Percentiles rank a stretch among this genome's conserved stretches.
phyloP scores from a whole-genome alignment of 176 grass and related monocot genomes.

The Carex cristatella region DNA sequence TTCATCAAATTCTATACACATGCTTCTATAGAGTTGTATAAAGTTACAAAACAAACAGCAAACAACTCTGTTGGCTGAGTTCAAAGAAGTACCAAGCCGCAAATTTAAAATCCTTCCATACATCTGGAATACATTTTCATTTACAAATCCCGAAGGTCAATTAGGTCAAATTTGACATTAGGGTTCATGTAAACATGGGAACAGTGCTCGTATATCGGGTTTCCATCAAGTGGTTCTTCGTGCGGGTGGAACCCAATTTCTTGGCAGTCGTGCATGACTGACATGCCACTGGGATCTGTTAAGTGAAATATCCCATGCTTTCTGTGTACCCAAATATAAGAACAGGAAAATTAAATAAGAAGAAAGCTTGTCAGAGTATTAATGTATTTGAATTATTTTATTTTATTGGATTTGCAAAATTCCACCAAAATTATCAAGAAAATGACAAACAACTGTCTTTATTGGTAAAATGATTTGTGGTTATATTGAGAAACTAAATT shows the following conservation, averaged over 20 bases:
- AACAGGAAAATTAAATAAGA: neutral
- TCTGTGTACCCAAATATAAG: slow-evolving; percentile 44
- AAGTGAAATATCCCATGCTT: slow-evolving; percentile 99
- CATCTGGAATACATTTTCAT: neutral
- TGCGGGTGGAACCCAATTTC: slow-evolving; percentile 97
- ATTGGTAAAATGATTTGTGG: neutral
- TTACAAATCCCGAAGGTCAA: slow-evolving; percentile 73
- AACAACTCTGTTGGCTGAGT: neutral
- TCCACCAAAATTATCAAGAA: neutral
- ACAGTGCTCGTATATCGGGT: slow-evolving; percentile 76
- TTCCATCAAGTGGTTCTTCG: slow-evolving; percentile 70
- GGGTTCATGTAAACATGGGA: slow-evolving; percentile 94
- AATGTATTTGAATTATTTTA: neutral
- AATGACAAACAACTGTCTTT: neutral
- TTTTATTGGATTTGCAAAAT: neutral
- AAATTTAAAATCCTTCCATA: neutral
- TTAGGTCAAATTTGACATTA: slow-evolving; percentile 67
- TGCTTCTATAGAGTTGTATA: slow-evolving; percentile 6
- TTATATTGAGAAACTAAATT: neutral
- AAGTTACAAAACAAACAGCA: neutral
- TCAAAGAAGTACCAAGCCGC: neutral
- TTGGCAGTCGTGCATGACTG: slow-evolving; percentile 82
- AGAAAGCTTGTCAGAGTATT: neutral
- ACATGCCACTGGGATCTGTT: slow-evolving; percentile 84
- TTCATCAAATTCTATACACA: slow-evolving; percentile 13